A percentile compares a stretch with the other conserved stretches of the same genome.
These are phyloP conservation scores for Chytridium lagenaria DNA, from an alignment of 371 early-diverging fungal genomes.

Conservation along the genomic window DNA sequence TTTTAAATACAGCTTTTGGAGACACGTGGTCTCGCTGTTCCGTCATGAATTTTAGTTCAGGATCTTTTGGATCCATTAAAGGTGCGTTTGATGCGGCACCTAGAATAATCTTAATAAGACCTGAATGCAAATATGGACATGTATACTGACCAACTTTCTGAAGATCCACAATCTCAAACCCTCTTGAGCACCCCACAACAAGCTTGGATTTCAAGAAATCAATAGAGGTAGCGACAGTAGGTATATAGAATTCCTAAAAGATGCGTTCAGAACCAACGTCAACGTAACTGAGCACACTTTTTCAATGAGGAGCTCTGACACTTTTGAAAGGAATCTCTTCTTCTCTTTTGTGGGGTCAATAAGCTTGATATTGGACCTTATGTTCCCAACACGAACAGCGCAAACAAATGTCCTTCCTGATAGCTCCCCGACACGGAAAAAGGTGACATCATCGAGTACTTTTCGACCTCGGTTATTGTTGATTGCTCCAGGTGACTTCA, in stretches of 20 bases:
- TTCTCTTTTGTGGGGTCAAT: conserved; percentile 27
- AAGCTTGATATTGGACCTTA: conserved; percentile 34
- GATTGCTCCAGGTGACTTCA: neutral
- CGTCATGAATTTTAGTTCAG: conserved; percentile 14
- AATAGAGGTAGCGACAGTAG: conserved; percentile 76
- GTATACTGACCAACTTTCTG: conserved; percentile 55
- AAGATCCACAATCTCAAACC: conserved; percentile 86
- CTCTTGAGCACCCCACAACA: conserved; percentile 79
- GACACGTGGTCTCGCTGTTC: conserved; percentile 18
- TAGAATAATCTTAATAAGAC: neutral
- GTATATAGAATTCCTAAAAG: conserved; percentile 78
- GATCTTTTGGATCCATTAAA: conserved; percentile 25
- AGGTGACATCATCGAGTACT: conserved; percentile 17
- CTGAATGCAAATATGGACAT: neutral
- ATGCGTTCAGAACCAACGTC: neutral
- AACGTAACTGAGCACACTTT: conserved; percentile 4
- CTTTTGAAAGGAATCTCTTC: conserved; percentile 14
- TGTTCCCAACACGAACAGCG: conserved; percentile 16
- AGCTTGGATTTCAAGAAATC: conserved; percentile 80
- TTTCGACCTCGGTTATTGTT: neutral
- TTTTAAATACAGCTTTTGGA: conserved; percentile 24
- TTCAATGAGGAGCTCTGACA: neutral
- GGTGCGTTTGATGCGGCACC: conserved; percentile 46
- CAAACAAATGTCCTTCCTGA: conserved; percentile 27
- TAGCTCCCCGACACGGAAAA: conserved; percentile 29